phyloP scores from a whole-genome alignment of 2,329 filamentous ascomycete genomes.

The Alternaria rosae region DNA sequence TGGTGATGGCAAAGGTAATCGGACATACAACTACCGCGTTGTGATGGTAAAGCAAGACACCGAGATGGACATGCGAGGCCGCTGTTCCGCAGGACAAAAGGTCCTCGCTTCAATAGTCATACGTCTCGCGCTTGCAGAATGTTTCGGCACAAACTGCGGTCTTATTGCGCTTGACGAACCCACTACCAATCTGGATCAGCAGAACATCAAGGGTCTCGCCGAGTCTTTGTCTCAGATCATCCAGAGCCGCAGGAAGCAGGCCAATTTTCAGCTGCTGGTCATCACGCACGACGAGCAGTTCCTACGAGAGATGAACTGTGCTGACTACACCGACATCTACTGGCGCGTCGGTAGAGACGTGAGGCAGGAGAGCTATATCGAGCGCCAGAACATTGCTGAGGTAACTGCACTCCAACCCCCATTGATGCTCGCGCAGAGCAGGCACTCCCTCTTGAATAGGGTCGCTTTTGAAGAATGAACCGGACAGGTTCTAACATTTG shows the following conservation, averaged over 20 bases:
- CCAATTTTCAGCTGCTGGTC: conserved; percentile 97
- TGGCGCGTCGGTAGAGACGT: conserved; percentile 85
- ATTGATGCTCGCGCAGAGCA: neutral
- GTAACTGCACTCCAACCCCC: conserved; percentile 26
- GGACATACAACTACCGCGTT: conserved; percentile 94
- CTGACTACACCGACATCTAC: conserved; percentile 91
- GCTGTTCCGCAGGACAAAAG: conserved; percentile 95
- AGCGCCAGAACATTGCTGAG: conserved; percentile 61
- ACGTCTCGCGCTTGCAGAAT: conserved; percentile 92
- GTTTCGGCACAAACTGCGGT: conserved; percentile 94
- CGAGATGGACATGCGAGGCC: conserved; percentile 99
- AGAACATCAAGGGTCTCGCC: conserved; percentile 92
- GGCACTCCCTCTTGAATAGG: neutral
- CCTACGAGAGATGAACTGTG: conserved; percentile 88
- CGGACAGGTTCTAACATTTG: conserved; percentile 10
- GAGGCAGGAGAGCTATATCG: conserved; percentile 86
- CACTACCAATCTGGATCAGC: conserved; percentile 92
- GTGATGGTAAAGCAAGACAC: conserved; percentile 97
- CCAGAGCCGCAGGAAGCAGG: conserved; percentile 78
- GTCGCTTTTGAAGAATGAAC: neutral
- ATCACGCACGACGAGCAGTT: conserved; percentile 99
- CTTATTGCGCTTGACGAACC: conserved; percentile 97
- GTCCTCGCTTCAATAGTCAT: conserved; percentile 98
- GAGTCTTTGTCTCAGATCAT: conserved; percentile 88
- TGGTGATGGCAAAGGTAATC: conserved; percentile 77